Base-by-base conservation (phyloP, 345 rosid genomes). In the Citrus inodora region DNA sequence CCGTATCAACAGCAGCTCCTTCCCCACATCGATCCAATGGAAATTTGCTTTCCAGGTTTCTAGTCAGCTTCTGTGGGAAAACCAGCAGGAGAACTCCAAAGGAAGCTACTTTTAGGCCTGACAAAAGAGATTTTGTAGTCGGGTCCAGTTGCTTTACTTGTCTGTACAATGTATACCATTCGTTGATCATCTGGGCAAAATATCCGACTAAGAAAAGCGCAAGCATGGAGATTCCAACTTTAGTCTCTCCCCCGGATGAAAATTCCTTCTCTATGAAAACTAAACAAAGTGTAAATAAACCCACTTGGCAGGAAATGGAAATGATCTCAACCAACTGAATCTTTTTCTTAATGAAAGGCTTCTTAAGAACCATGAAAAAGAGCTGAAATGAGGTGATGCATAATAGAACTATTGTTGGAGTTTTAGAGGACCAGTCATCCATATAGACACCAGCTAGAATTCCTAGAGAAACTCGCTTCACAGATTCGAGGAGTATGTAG, bases 321-420 rank as follows among this genome's bases (percentile, higher is more conserved):
- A 92, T 80, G 82, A 92, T 92, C 85, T 93, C 99, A 0, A 93
- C 95, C 78, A 95, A 82, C 82, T 95, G 99, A 69, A 95, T 94
- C 77, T 84, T 92, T 80, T 93, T 95, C 88, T 95, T 92, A 58
- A 95, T 90, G 85, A 93, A 95, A 48, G 98, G 98, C 85, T 95
- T 95, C 89, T 95, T 95, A 58, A 95, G 89, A 24, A 89, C 85
- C 21, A 93, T 85, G 85, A 92, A 95, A 80, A 95, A 92, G 46
- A 95, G 94, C 90, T 95, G 99, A 83, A 92, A 92, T 4, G 85
- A 87, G 60, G 93, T 89, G 56, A 95, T 85, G 88, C 88, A 84
- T 70, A 95, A 73, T 66, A 93, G 63, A 75, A 89, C 51, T 5
- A 87, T 37, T 35, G 83, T 77, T n/a, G 95, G 93, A 63, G 88